These are phyloP conservation scores for Poa annua DNA, from an alignment of 176 grass and related monocot species.

Conservation along the genomic window DNA sequence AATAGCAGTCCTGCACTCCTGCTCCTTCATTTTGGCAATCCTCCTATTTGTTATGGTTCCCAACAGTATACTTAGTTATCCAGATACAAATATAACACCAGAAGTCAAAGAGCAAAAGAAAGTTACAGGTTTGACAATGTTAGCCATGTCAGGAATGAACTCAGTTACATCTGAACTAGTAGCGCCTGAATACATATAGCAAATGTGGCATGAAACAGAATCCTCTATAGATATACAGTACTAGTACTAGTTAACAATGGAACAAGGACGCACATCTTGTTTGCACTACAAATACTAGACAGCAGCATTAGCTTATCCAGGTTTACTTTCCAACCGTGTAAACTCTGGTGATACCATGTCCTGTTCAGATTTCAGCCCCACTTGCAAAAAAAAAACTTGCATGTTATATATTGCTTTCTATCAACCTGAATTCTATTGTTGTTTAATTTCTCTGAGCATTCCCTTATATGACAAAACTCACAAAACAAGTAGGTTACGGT, in stretches of 20 bases:
- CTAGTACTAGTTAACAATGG: background rate
- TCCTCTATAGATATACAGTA: background rate
- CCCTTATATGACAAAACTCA: background rate
- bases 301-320: too few relatives aligned
- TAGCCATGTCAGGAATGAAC: conserved; percentile 1
- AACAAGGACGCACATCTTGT: conserved; percentile 13
- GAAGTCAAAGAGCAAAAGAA: background rate
- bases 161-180: background rate
- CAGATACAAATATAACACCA: background rate
- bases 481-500: background rate
- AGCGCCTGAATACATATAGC: conserved; percentile 14
- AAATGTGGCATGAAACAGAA: conserved; percentile 7
- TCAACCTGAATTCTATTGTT: conserved; percentile 1
- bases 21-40: conserved; percentile 64
- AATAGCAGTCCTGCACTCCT: conserved; percentile 60
- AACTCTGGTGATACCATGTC: conserved; percentile 9
- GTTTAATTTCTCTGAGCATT: background rate
- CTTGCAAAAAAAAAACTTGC: background rate
- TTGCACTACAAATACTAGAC: background rate
- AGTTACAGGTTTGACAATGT: conserved; percentile 1
- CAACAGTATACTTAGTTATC: conserved; percentile 31
- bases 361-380: conserved; percentile 1
- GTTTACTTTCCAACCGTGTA: background rate
- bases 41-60: conserved; percentile 46
- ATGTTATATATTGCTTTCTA: background rate